A percentile compares a stretch with the other conserved stretches of the same genome.
These are phyloP conservation scores for Nicotiana benthamiana DNA, from an alignment of 257 asterid species.

Conservation along the genomic window DNA sequence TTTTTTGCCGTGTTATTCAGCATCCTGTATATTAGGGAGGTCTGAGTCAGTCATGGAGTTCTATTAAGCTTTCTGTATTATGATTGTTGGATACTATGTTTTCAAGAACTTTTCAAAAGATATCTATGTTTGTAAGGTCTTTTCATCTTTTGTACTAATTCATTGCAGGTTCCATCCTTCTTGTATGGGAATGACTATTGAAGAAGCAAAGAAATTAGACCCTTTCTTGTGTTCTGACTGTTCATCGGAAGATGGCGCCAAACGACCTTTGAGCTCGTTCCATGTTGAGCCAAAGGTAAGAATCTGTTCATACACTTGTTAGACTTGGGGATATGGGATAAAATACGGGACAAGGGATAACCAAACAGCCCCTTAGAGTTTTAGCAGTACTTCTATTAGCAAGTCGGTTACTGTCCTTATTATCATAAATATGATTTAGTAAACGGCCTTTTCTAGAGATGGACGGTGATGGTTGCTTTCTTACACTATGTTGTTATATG, in stretches of 20 bases:
- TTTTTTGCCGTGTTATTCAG: neutral
- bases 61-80: neutral
- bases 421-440: no score
- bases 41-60: neutral
- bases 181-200: slow-evolving; percentile 54
- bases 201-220: slow-evolving; percentile 50
- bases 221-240: slow-evolving; percentile 77
- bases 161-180: slow-evolving; percentile 77
- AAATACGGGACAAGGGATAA: no score
- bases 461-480: neutral
- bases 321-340: no score
- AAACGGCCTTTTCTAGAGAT: neutral
- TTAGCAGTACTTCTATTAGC: no score
- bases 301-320: neutral
- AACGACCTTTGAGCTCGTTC: slow-evolving; percentile 53
- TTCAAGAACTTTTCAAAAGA: neutral
- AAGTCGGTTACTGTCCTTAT: no score
- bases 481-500: neutral
- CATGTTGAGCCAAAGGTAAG: slow-evolving; percentile 34
- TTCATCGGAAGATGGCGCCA: slow-evolving; percentile 66
- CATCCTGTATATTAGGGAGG: neutral
- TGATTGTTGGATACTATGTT: neutral
- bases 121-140: neutral
- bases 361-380: no score
- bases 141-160: neutral